Conservation (phyloP, 2,329 filamentous ascomycete genomes). For the Diaporthe citrichinensis region DNA sequence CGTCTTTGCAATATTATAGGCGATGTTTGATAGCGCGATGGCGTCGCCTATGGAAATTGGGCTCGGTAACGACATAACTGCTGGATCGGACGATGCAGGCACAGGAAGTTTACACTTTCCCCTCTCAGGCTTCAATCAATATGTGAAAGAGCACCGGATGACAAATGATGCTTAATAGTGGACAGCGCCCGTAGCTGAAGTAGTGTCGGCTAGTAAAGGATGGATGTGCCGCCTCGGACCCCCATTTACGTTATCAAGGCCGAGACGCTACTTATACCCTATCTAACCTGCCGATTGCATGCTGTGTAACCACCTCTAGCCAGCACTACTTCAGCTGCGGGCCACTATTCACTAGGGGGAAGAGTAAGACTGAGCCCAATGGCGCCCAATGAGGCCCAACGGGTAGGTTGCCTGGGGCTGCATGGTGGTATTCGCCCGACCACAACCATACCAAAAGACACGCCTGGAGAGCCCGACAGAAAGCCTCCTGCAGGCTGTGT, state of each 20-base stretch:
- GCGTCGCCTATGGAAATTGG: conserved; percentile 2
- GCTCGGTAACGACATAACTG: background rate
- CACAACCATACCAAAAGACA: background rate
- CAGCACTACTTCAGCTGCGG: background rate
- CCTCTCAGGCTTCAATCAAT: too few relatives aligned
- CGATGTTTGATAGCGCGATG: background rate
- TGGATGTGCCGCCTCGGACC: background rate
- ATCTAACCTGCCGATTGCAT: background rate
- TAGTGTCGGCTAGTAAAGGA: background rate
- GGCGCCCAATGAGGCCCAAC: too few relatives aligned
- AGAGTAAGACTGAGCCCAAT: background rate
- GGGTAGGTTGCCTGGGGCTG: too few relatives aligned
- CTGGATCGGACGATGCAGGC: too few relatives aligned
- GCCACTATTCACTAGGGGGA: background rate
- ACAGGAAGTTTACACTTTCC: too few relatives aligned
- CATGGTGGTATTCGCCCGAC: too few relatives aligned
- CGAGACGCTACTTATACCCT: background rate
- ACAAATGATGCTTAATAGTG: background rate
- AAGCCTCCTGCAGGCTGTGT: background rate
- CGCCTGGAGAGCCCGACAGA: background rate
- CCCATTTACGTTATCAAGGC: background rate
- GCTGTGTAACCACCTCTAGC: background rate
- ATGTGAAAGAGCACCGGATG: too few relatives aligned
- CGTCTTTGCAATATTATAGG: background rate
- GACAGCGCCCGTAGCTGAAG: too few relatives aligned